These are phyloP conservation scores for Chytridium lagenaria DNA, from an alignment of 371 early-diverging fungal species.

Conservation along the genomic window DNA sequence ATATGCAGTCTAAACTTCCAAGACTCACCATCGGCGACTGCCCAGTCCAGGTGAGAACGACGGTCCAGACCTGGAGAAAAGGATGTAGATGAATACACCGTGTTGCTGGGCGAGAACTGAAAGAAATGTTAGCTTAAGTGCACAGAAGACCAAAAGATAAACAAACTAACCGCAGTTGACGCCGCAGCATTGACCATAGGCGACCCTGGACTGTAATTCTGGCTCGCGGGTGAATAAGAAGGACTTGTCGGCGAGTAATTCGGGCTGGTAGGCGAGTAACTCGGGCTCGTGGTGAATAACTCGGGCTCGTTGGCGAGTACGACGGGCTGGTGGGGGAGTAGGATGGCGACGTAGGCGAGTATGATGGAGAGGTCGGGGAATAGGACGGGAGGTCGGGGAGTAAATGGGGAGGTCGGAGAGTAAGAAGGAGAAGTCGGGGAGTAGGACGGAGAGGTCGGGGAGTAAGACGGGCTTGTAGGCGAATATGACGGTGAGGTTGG, in stretches of 20 bases:
- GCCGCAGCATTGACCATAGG: background rate
- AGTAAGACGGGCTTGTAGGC: constrained; percentile 66
- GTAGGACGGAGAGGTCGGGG: constrained; percentile 83
- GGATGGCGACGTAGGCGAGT: constrained; percentile 71
- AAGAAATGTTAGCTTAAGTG: background rate
- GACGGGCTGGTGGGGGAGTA: constrained; percentile 67
- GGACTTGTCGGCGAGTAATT: constrained; percentile 63
- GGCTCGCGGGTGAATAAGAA: constrained; percentile 56
- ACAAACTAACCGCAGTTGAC: background rate
- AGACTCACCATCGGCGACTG: constrained; percentile 27
- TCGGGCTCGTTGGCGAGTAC: constrained; percentile 76
- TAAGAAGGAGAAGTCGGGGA: constrained; percentile 58
- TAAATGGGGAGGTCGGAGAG: constrained; percentile 64
- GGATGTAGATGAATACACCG: background rate
- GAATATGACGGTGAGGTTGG: constrained; percentile 79
- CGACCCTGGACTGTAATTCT: constrained; percentile 41
- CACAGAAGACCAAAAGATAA: background rate
- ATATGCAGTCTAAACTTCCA: background rate
- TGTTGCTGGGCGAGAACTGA: constrained; percentile 24
- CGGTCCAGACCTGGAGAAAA: background rate
- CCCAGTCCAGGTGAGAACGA: no score
- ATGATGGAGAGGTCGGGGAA: constrained; percentile 63
- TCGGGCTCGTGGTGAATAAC: constrained; percentile 65
- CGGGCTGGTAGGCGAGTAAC: constrained; percentile 77
- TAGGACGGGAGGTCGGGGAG: constrained; percentile 70